Percentiles rank a stretch among this genome's conserved stretches.
These are phyloP conservation scores for Penicillium steckii DNA, from an alignment of 495 filamentous ascomycete genomes.

Conservation along the genomic window DNA sequence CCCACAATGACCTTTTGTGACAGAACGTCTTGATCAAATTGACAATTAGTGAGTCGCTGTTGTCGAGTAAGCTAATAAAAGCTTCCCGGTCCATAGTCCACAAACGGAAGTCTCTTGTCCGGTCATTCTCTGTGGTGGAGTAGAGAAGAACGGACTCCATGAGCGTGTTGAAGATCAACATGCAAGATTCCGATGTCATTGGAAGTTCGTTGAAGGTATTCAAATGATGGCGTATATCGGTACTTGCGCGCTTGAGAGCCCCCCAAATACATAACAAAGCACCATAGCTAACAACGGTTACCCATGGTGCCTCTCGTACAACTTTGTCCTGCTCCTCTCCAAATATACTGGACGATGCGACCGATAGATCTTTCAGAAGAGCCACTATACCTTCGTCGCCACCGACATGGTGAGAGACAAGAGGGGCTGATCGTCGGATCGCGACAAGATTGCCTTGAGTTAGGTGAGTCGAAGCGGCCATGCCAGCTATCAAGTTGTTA, in stretches of 20 bases:
- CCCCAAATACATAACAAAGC: conserved; percentile 7
- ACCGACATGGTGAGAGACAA: conserved; percentile 4
- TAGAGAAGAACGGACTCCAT: conserved; percentile 6
- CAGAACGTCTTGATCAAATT: conserved; percentile 3
- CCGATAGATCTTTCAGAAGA: conserved; percentile 7
- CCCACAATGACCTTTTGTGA: conserved; percentile 4
- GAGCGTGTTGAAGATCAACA: conserved; percentile 11
- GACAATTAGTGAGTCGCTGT: conserved; percentile 4
- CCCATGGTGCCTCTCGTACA: conserved; percentile 9
- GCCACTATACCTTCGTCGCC: conserved; percentile 9
- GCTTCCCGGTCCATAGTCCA: conserved; percentile 8
- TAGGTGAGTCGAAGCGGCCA: conserved; percentile 13
- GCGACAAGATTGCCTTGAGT: conserved; percentile 9
- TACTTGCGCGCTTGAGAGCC: conserved; percentile 4
- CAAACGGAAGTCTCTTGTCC: conserved; percentile 6
- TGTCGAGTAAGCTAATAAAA: conserved; percentile 8
- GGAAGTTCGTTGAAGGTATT: conserved; percentile 10
- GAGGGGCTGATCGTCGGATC: conserved; percentile 7
- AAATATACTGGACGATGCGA: conserved; percentile 2
- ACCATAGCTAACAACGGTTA: conserved; percentile 8
- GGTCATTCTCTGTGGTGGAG: background rate
- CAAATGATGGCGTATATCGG: conserved; percentile 6
- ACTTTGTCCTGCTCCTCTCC: conserved; percentile 8
- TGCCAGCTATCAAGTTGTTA: conserved; percentile 12
- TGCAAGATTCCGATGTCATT: conserved; percentile 7